Conservation (phyloP, 2,329 filamentous ascomycete species). For the Chaetomium sp. region DNA sequence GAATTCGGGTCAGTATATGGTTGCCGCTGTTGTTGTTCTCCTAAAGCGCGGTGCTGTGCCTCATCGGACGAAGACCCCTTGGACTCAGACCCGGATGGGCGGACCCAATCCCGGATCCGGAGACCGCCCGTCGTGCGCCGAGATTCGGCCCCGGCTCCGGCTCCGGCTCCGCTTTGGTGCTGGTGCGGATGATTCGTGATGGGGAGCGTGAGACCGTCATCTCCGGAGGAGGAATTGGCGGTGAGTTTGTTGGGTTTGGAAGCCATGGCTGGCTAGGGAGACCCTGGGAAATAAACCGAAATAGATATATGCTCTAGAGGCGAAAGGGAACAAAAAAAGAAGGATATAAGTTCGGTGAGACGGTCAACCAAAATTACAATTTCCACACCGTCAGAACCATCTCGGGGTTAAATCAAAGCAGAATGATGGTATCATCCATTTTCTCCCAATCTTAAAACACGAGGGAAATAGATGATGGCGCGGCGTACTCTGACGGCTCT, state of each 20-base stretch:
- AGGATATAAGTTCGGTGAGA: too few relatives aligned
- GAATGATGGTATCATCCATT: too few relatives aligned
- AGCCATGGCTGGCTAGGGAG: neutral
- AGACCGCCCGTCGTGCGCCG: neutral
- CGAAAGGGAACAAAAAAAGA: too few relatives aligned
- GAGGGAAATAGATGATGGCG: too few relatives aligned
- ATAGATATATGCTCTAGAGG: too few relatives aligned
- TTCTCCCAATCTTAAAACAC: too few relatives aligned
- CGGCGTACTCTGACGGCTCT: too few relatives aligned
- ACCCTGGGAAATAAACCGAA: neutral
- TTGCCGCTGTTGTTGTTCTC: too few relatives aligned
- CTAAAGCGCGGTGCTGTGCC: neutral
- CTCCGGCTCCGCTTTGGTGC: neutral
- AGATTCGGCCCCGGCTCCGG: neutral
- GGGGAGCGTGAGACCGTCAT: neutral
- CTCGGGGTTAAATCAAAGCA: too few relatives aligned
- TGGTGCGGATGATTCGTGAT: neutral
- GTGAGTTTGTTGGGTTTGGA: conserved; percentile 3
- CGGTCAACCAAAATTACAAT: too few relatives aligned
- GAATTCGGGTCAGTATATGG: too few relatives aligned
- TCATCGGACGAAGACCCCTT: neutral
- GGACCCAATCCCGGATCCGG: conserved; percentile 10
- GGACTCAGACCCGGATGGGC: neutral
- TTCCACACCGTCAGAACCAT: too few relatives aligned
- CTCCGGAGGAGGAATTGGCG: neutral